Evolutionary conservation across 768 basidiomycete species (phyloP), one percentile per base, ranked within the genome.

Genomic region (Kwoniella botswanensis): DNA sequence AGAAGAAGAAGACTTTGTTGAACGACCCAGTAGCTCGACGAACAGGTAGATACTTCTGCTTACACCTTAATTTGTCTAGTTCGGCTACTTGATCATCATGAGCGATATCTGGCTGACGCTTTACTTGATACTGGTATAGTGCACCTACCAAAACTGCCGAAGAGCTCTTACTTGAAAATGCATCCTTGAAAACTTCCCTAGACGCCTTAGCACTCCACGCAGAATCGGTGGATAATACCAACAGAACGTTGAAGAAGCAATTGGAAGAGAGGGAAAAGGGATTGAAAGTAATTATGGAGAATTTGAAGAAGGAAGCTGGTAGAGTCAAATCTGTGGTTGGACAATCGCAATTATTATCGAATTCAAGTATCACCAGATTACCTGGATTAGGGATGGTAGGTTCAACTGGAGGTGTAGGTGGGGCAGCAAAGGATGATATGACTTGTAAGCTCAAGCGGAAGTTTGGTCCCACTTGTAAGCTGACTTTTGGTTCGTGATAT

Each of bases 121-220:
- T 35, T 13, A 58, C 29, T 35, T 58, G 29, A 29, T 6, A 29
- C 29, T 29, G 29, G 29, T 29, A 11, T 43, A 61, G 59, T 22
- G 43, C 57, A 54, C 57, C 71, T 9, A 41, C 65, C 41, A 83
- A 83, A 61, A 82, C 82, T 4, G 72, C 77, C 6, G 82, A 83
- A 71, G 82, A 83, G 64, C 74, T 83, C 2, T 64, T 56, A 2
- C 68, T 83, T 22, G 82, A 83, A 67, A 83, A 83, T 56, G 72
- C 68, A 26, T 74, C 74, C 7, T 73, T 83, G 11, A 76, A 79
- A 29, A 67, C 74, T 1, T 79, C 78, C 7, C 72, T 83, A 7
- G 82, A 83, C 61, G 74, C 80, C 9, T 26, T 83, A 35, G 78
- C 82, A 6, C 26, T 67, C 3, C 81, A 82, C 53, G 71, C 73